A percentile compares a stretch with the other conserved stretches of the same genome.
phyloP scores from a whole-genome alignment of 2,329 filamentous ascomycete genomes.

The Magnaporthiopsis rhizophila region DNA sequence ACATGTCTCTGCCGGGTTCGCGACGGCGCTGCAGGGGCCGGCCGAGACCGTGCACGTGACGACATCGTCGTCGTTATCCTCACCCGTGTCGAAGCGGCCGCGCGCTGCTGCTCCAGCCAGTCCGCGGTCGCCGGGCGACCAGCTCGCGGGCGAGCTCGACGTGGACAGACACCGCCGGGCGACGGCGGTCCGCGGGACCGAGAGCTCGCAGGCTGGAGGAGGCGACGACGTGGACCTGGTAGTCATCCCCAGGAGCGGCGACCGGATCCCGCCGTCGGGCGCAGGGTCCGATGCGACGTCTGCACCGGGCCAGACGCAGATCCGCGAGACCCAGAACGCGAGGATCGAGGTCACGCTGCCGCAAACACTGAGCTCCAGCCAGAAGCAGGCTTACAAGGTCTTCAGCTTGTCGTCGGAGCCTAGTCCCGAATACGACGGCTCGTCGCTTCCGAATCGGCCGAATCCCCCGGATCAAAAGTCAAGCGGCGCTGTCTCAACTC shows the following conservation, averaged over 20 bases:
- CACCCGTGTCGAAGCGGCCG: conserved; percentile 1
- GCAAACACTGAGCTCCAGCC: conserved; percentile 27
- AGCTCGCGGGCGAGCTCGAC: conserved; percentile 3
- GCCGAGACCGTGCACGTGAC: neutral
- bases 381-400: conserved; percentile 28
- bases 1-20: neutral
- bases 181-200: neutral
- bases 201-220: neutral
- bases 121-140: neutral
- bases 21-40: neutral
- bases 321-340: conserved; percentile 12
- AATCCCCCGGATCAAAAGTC: conserved; percentile 13
- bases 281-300: neutral
- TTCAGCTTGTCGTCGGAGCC: conserved; percentile 15
- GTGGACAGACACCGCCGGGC: conserved; percentile 8
- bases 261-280: conserved; percentile 6
- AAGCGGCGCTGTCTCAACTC: conserved; percentile 24
- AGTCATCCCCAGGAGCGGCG: conserved; percentile 13
- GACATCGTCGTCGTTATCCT: neutral
- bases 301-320: conserved; percentile 5
- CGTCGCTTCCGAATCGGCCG: conserved; percentile 8
- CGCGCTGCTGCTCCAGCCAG: neutral
- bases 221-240: conserved; percentile 17
- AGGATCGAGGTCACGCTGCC: conserved; percentile 19
- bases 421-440: neutral